phyloP scores from a whole-genome alignment of 345 rosid species.

The Melaleuca alternifolia region DNA sequence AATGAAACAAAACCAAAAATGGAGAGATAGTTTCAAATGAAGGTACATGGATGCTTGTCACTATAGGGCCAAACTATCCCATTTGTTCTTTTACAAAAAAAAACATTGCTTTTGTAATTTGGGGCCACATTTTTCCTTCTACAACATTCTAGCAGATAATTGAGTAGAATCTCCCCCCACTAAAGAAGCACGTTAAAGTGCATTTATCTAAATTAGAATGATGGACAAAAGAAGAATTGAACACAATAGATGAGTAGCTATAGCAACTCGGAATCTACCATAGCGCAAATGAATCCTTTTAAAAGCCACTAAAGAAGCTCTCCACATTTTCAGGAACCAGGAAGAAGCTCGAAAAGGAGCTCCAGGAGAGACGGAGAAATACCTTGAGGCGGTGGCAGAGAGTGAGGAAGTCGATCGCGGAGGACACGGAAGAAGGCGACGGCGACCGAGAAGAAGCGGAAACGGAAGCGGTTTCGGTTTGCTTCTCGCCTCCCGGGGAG shows the following conservation, averaged over 20 bases:
- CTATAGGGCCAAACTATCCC: background rate
- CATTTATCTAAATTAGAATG: background rate
- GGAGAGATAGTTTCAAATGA: background rate
- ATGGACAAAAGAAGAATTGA: background rate
- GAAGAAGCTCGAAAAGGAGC: background rate
- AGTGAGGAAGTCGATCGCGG: constrained; percentile 86
- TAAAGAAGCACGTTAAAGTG: background rate
- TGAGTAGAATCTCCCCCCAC: background rate
- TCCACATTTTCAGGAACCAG: background rate
- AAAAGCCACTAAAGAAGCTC: background rate
- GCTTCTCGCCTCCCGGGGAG: constrained; percentile 20
- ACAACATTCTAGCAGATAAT: background rate
- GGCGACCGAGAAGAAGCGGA: constrained; percentile 34
- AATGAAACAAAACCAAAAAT: background rate
- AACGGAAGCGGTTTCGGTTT: constrained; percentile 10
- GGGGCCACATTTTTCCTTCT: background rate
- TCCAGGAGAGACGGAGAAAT: background rate
- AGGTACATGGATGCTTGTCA: background rate
- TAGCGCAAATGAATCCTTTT: background rate
- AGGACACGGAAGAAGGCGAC: constrained; percentile 30
- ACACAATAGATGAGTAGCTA: background rate
- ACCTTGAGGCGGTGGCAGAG: constrained; percentile 92
- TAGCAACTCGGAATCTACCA: background rate
- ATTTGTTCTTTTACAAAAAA: background rate
- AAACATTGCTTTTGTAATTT: background rate